Conservation (phyloP, 306 rosid species). For the Purshia tridentata region DNA sequence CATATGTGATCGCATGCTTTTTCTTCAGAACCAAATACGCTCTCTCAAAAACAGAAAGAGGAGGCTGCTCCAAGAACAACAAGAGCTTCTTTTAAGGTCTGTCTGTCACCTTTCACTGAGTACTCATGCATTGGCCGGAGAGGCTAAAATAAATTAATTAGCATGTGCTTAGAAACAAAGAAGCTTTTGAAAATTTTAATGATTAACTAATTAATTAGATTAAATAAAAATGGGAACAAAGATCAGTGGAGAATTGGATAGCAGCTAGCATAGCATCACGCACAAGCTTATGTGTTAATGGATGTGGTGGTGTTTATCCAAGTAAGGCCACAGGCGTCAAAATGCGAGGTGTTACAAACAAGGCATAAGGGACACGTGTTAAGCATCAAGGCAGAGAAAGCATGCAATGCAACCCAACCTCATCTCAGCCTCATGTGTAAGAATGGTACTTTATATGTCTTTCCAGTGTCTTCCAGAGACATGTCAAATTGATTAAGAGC, state of each 20-base stretch:
- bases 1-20: slow-evolving; percentile 2
- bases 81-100: neutral
- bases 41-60: slow-evolving; percentile 2
- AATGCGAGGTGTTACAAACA: neutral
- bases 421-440: too few relatives aligned
- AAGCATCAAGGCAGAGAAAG: neutral
- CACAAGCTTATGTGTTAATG: too few relatives aligned
- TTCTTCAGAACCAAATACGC: neutral
- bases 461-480: too few relatives aligned
- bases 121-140: neutral
- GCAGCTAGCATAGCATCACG: too few relatives aligned
- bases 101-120: neutral
- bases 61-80: neutral
- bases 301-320: neutral
- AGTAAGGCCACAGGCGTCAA: neutral
- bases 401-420: neutral
- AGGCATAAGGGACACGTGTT: neutral
- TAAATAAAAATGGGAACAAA: too few relatives aligned
- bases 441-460: too few relatives aligned
- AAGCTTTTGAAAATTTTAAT: too few relatives aligned
- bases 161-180: too few relatives aligned
- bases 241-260: too few relatives aligned
- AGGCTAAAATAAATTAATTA: neutral
- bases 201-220: too few relatives aligned
- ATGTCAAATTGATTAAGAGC: too few relatives aligned